A percentile compares a stretch with the other conserved stretches of the same genome.
Conservation (phyloP, 2,329 filamentous ascomycete genomes). For the Clonostachys sp. region DNA sequence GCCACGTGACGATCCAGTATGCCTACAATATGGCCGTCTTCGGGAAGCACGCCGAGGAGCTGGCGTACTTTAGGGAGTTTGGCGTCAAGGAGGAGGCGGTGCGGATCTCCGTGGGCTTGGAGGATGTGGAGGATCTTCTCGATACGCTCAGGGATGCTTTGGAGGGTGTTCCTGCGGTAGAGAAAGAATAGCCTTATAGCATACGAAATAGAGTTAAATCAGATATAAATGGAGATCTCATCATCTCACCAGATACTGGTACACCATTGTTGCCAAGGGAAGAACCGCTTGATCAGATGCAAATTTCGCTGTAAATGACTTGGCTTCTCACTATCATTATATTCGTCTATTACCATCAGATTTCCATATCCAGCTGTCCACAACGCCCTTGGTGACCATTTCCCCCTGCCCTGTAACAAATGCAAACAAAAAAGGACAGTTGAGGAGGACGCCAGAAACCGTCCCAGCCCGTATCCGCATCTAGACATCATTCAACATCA, state of each 20-base stretch:
- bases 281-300: no score
- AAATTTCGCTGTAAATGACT: no score
- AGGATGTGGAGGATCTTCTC: slow-evolving; percentile 33
- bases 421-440: no score
- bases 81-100: slow-evolving; percentile 34
- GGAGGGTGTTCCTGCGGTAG: slow-evolving; percentile 10
- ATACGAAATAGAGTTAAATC: background rate
- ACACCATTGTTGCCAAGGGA: no score
- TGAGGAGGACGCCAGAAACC: no score
- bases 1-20: slow-evolving; percentile 42
- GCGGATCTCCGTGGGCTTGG: slow-evolving; percentile 41
- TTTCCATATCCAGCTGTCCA: background rate
- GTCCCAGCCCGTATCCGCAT: no score
- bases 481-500: no score
- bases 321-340: background rate
- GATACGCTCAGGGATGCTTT: slow-evolving; percentile 29
- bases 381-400: no score
- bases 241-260: no score
- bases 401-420: no score
- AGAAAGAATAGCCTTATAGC: slow-evolving; percentile 1
- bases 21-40: slow-evolving; percentile 41
- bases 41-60: slow-evolving; percentile 27
- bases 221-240: background rate
- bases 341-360: background rate
- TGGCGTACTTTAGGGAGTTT: slow-evolving; percentile 25